Conservation (phyloP, 169 alveolate species). For the Besnoitia besnoiti region DNA sequence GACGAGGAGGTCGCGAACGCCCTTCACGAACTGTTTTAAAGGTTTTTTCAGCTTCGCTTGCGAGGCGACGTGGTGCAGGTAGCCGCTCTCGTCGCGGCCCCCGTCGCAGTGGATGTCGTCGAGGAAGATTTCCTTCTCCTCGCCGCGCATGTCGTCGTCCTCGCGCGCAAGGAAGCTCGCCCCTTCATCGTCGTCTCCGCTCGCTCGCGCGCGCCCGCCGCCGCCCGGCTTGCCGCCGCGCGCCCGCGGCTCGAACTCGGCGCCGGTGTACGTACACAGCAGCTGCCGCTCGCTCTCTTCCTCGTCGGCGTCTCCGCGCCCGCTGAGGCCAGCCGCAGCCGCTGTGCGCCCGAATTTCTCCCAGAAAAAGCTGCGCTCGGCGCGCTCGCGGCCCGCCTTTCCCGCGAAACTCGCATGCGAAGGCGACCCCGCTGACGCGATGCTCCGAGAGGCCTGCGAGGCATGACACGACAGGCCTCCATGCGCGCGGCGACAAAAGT, state of each 20-base stretch:
- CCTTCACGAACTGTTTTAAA: not conserved
- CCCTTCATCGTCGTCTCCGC: not conserved
- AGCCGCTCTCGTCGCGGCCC: not conserved
- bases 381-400: not conserved
- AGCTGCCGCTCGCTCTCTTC: not conserved
- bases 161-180: not conserved
- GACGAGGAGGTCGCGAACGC: conserved; percentile 38
- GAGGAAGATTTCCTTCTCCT: no score
- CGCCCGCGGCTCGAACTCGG: not conserved
- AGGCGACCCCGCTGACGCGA: not conserved
- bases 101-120: no score
- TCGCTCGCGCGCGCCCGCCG: not conserved
- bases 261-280: no score
- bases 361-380: not conserved
- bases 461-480: not conserved
- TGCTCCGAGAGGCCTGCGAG: no score
- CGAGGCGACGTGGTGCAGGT: not conserved
- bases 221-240: not conserved
- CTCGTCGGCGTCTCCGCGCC: not conserved
- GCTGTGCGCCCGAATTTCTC: not conserved
- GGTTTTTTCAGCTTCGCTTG: not conserved
- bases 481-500: not conserved
- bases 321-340: not conserved
- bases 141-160: not conserved
- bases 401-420: not conserved